Evolutionary conservation across 371 early-diverging fungal genomes (phyloP), one percentile per base, ranked within the genome.

Genomic region (Mucor irregularis): DNA sequence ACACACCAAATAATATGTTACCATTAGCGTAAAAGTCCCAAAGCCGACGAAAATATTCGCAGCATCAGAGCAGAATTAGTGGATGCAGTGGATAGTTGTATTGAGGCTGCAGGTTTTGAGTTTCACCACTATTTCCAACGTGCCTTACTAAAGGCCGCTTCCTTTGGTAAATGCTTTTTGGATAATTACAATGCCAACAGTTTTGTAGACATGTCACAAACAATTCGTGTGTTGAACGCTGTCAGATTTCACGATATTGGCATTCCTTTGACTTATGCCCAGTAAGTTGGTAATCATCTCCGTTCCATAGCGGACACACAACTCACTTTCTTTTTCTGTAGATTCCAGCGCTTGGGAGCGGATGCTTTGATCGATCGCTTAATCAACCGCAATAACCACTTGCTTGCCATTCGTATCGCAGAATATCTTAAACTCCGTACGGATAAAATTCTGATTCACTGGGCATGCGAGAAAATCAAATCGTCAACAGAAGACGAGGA

Each of bases 381-480:
- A 49, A 81, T 94, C 13, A 80, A 87, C 31, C 89, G 96, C 9
- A 86, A 93, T 48, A 84, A 88, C 38, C 95, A 97, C 65, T 70
- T 90, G 16, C 69, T 98, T 17, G 97, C 97, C 0, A 71, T 94
- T 19, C 81, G 87, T 13, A 80, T 97, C 16, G 91, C 94, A 53
- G 90, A 91, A 30, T 93, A 92, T 61, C 64, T 96, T 34, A 81
- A 88, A 33, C 71, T 93, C 54, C 78, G 87, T n/a, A 76, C 83
- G 0, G 93, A 94, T 55, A 80, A 85, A 28, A 91, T 96, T 24
- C 66, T 94, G 17, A 88, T 94, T 25, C 92, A 96, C 62, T 98
- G 99, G 99, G 99, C 97, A 0, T 93, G 95, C 56, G 84, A 90
- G 58, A 96, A 97, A 86, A 90, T 97, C 57, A 92, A 90, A 62